Conservation (phyloP, 306 rosid species). For the Biancaea sappan region DNA sequence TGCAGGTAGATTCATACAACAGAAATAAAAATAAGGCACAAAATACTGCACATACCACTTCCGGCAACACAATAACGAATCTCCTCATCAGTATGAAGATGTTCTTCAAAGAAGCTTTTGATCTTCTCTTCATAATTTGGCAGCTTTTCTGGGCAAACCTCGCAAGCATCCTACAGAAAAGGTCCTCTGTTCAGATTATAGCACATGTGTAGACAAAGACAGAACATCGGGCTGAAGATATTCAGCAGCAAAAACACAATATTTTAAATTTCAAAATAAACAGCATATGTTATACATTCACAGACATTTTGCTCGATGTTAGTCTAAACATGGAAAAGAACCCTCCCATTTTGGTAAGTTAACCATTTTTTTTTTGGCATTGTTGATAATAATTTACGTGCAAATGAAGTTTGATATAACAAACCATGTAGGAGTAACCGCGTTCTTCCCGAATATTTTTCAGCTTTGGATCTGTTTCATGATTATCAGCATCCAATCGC, state of each 20-base stretch:
- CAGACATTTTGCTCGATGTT: not conserved
- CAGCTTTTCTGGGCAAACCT: constrained; percentile 87
- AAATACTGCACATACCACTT: constrained; percentile 66
- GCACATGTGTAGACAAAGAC: not conserved
- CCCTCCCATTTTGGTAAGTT: not conserved
- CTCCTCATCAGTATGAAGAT: constrained; percentile 98
- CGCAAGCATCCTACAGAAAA: constrained; percentile 73
- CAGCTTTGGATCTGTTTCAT: constrained; percentile 47
- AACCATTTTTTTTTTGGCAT: not conserved
- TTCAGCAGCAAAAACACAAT: not conserved
- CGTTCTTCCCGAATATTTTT: constrained; percentile 74
- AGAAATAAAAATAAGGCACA: not conserved
- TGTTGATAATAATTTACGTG: not conserved
- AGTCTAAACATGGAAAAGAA: not conserved
- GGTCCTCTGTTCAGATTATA: constrained; percentile 2
- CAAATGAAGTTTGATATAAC: constrained; percentile 26
- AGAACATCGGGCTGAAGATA: not conserved
- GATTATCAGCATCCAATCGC: constrained; percentile 81
- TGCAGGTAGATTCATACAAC: not conserved
- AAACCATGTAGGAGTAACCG: constrained; percentile 85
- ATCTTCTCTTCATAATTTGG: constrained; percentile 97
- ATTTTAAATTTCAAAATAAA: not conserved
- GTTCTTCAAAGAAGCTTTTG: constrained; percentile 86
- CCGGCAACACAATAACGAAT: constrained; percentile 89
- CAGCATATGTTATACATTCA: not conserved